Evolutionary conservation across 192 early-diverging fungal species (phyloP), one percentile per base, ranked within the genome.

Genomic region (Geosiphon pyriformis): DNA sequence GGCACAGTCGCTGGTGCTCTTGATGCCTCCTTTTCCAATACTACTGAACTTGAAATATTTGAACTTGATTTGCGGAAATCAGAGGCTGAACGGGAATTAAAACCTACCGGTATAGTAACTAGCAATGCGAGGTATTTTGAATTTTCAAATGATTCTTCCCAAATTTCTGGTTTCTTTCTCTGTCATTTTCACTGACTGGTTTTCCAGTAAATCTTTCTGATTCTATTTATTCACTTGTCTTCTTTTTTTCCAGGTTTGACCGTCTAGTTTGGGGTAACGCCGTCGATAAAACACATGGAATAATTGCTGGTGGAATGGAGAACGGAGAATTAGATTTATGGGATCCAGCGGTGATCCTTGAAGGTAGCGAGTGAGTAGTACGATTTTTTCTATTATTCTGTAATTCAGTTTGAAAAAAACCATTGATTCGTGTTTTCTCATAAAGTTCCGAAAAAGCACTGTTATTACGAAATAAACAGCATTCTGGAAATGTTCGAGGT

Each of bases 1-100:
- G 96, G 94, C 56, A 95, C 96, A 11, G 93, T 93, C 22, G 92
- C 96, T 2, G 96, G 96, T 3, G 96, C 96, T 23, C 82, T 99
- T 60, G 96, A 99, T 78, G 93, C 93, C 35, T 88, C 90, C 17
- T 99, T 99, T 73, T 92, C 87, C 57, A 94, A 91, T 68, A 83
- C 85, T 18, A 87, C 95, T 4, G 85, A 88, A 72, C 82, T 99
- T 35, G 96, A 97, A 75, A 76, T 99, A 48, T 94, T 93, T 74
- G 80, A 86, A 59, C 83, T 96, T 29, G 82, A 85, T 61, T 50
- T 82, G 33, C 69, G 75, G 20, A 74, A 75, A 29, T 72, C 75
- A 35, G 65, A 70, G 4, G 64, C 72, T 31, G 34, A 64, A n/a
- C 52, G 72, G 3, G 77, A 78, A 27, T 26, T 87, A 32, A 68